Evolutionary conservation across 441 rosid genomes (phyloP).

Genomic region (Daphne laureola): DNA sequence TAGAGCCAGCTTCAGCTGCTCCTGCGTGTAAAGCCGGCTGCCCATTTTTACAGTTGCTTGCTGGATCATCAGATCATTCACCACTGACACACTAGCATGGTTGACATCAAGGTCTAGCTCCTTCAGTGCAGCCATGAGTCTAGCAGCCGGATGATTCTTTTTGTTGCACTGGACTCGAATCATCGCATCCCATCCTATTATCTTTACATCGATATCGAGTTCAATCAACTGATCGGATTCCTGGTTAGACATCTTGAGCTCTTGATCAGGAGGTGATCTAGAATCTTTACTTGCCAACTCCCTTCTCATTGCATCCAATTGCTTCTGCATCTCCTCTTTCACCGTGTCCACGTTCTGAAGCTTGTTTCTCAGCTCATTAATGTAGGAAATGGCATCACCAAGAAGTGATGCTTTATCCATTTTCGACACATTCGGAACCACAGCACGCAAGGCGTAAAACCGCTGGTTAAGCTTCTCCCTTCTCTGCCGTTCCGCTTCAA

Average conservation of each 20-base stretch:
- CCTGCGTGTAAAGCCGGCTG: slow-evolving; percentile 69
- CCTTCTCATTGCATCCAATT: slow-evolving; percentile 45
- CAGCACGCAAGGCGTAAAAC: slow-evolving; percentile 86
- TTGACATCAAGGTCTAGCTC: slow-evolving; percentile 89
- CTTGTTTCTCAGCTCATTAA: slow-evolving; percentile 73
- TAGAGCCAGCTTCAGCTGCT: slow-evolving; percentile 71
- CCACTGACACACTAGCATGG: slow-evolving; percentile 87
- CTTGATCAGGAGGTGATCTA: slow-evolving; percentile 32
- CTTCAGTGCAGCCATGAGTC: slow-evolving; percentile 75
- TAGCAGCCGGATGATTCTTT: slow-evolving; percentile 92
- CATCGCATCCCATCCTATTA: slow-evolving; percentile 91
- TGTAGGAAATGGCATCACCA: slow-evolving; percentile 86
- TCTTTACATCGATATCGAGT: slow-evolving; percentile 84
- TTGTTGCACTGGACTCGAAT: slow-evolving; percentile 74
- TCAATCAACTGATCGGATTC: slow-evolving; percentile 37
- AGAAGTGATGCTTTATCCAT: slow-evolving; percentile 97
- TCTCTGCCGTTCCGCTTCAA: slow-evolving; percentile 98
- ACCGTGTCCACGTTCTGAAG: slow-evolving; percentile 50
- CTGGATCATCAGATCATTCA: slow-evolving; percentile 94
- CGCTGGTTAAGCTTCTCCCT: slow-evolving; percentile 94
- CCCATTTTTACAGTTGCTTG: slow-evolving; percentile 98
- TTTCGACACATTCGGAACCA: slow-evolving; percentile 93
- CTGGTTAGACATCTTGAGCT: slow-evolving; percentile 28
- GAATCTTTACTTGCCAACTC: slow-evolving; percentile 39
- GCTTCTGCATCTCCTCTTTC: slow-evolving; percentile 65